Evolutionary conservation across 805 yeast genomes (phyloP), one percentile per base, ranked within the genome.

Genomic region (Ogataea populi-albae): DNA sequence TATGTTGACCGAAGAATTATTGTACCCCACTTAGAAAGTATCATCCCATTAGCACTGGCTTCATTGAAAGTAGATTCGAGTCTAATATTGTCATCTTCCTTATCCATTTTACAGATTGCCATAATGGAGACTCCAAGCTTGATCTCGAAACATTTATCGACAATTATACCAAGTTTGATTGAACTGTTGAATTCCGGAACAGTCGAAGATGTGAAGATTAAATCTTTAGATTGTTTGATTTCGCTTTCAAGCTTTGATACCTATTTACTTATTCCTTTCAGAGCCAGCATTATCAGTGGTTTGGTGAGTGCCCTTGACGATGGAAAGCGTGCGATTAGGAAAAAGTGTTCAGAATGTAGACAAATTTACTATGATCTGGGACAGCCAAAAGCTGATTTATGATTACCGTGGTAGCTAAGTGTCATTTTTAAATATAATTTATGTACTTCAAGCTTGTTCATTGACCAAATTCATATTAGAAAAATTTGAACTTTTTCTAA

Each of bases 331-430:
- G 63, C 60, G 3, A 86, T 91, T 2, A 74, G 98, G 53, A 81
- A 78, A 54, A 69, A 76, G 34, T 83, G 91, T 5, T 79, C 84
- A 35, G 87, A 83, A 47, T 77, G 91, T 36, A 75, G 96, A 52
- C 97, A 91, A 55, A 64, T 70, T 0, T 81, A 76, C 50, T 86
- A 65, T 56, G 94, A 84, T 46, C 46, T 71, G 36, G 64, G 59
- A 1, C 57, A 55, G 33, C 45, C 51, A 8, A 41, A 32, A 27
- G 46, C 41, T 16, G 43, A 41, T 11, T 24, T 9, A 7, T 21
- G 23, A 30, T 9, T 10, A 10, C 14, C 14, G 9, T 12, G 15
- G 11, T 10, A 8, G 9, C 9, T 14, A 10, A 14, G 9, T 25
- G 9, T 10, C 8, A 10, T 10, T 25, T 10, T 25, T 10, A 25